phyloP scores from a whole-genome alignment of 768 basidiomycete genomes.

The Termitomyces sp. region DNA sequence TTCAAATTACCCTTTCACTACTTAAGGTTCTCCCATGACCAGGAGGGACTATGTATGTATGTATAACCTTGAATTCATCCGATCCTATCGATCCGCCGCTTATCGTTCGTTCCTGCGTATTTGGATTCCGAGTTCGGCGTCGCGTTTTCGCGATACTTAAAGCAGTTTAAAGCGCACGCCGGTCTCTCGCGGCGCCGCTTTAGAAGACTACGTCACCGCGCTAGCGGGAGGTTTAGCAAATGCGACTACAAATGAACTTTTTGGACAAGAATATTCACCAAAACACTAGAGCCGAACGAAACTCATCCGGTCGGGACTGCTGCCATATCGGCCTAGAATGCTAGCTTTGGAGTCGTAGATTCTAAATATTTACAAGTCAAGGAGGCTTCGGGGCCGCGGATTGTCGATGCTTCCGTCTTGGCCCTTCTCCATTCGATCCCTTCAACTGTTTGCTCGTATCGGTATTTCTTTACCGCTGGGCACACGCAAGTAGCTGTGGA shows the following conservation, averaged over 20 bases:
- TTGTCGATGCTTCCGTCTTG: not conserved
- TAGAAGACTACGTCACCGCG: conserved; percentile 5
- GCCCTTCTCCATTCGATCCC: not conserved
- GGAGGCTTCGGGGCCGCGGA: not conserved
- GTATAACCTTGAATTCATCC: conserved; percentile 26
- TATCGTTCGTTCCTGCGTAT: conserved; percentile 33
- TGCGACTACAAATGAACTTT: conserved; percentile 2
- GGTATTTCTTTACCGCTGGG: conserved; percentile 4
- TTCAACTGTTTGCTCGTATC: not conserved
- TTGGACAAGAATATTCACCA: conserved; percentile 4
- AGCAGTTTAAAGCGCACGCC: conserved; percentile 12
- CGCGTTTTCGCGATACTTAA: conserved; percentile 18
- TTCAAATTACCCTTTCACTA: conserved; percentile 17
- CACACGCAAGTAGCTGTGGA: conserved; percentile 20
- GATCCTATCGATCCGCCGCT: conserved; percentile 33
- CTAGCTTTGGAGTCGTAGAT: not conserved
- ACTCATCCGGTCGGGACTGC: not conserved
- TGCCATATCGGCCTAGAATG: not conserved
- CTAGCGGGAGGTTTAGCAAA: conserved; percentile 6
- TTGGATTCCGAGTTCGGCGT: conserved; percentile 21
- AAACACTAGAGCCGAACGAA: not conserved
- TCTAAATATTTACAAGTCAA: not conserved
- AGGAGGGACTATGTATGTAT: conserved; percentile 13
- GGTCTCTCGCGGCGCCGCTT: conserved; percentile 5
- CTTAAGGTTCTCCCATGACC: not conserved